Percentiles rank a stretch among this genome's conserved stretches.
These are phyloP conservation scores for Nakazawaea wyomingensis DNA, from an alignment of 805 yeast genomes.

Conservation along the genomic window DNA sequence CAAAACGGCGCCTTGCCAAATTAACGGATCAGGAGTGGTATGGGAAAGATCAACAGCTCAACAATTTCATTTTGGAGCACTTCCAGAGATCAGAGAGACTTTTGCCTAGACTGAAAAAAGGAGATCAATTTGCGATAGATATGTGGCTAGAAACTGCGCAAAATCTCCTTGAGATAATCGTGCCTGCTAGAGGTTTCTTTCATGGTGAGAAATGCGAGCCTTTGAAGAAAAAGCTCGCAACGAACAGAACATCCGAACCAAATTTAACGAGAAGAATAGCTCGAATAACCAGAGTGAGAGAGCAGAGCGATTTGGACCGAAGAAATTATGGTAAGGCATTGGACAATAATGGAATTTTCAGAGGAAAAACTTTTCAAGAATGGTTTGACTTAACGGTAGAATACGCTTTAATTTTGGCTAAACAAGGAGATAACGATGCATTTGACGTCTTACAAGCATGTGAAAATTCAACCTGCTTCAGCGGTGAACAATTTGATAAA, in stretches of 20 bases:
- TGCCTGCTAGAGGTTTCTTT: constrained; percentile 71
- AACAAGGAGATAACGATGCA: constrained; percentile 59
- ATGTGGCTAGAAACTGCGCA: constrained; percentile 84
- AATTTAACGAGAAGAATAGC: constrained; percentile 71
- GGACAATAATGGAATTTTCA: constrained; percentile 42
- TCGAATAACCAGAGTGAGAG: constrained; percentile 59
- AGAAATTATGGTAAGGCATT: constrained; percentile 32
- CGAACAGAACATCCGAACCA: constrained; percentile 55
- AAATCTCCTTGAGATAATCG: constrained; percentile 78
- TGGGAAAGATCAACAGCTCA: constrained; percentile 26
- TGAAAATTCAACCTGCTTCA: constrained; percentile 71
- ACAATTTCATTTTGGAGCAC: constrained; percentile 36
- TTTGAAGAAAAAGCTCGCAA: constrained; percentile 62
- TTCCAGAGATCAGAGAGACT: constrained; percentile 46
- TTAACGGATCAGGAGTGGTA: constrained; percentile 22
- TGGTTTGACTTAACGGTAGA: constrained; percentile 89
- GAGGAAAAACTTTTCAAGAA: constrained; percentile 69
- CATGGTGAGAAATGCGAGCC: constrained; percentile 67
- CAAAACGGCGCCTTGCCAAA: constrained; percentile 3
- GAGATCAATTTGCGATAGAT: constrained; percentile 55
- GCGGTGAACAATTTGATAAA: constrained; percentile 46
- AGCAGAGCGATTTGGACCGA: constrained; percentile 39
- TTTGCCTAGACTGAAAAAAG: constrained; percentile 39
- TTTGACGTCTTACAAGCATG: constrained; percentile 69
- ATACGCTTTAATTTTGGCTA: constrained; percentile 63